Evolutionary conservation across 202 grass and related monocot genomes (phyloP), one percentile per base, ranked within the genome.

Genomic region (Zizania palustris): DNA sequence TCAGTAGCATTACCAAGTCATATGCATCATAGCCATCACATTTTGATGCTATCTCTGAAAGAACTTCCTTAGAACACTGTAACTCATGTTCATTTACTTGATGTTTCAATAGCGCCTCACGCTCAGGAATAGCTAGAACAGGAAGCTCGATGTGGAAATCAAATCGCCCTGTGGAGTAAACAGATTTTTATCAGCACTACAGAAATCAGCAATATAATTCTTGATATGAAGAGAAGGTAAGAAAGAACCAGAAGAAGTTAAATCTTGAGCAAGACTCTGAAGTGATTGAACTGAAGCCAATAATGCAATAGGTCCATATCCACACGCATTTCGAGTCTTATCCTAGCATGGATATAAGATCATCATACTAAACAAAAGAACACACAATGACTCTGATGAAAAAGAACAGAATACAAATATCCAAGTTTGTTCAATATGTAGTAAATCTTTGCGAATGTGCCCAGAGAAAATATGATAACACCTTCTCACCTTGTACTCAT

Each of bases 21-120:
- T 97, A 90, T 43, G 94, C 94, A 93, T 97, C 91, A 53, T 97
- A 97, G 69, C 91, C 91, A 79, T 97, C 94, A 54, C 94, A 97
- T 90, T 93, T 93, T 61, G 86, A 79, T 63, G 94, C 91, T 80
- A 89, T 80, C 66, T 93, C 85, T 80, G 76, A 88, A 57, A 97
- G 65, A 82, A 97, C 40, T 86, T 97, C 91, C 42, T 90, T 85
- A 59, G 86, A 88, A 84, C 91, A 90, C 9, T 77, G 70, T 74
- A 92, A 86, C 45, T 75, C 76, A 34, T 74, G 87, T 71, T 92
- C 90, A 50, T 80, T 65, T 72, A 97, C 80, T 70, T 94, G 88
- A 65, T 94, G 82, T 84, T 89, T 92, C 67, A 97, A 71, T 66
- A 97, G 80, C 35, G 86, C 89, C 80, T 83, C 83, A 67, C 95